Base-by-base conservation (phyloP, 208 protist species). In the Leishmania tropica region DNA sequence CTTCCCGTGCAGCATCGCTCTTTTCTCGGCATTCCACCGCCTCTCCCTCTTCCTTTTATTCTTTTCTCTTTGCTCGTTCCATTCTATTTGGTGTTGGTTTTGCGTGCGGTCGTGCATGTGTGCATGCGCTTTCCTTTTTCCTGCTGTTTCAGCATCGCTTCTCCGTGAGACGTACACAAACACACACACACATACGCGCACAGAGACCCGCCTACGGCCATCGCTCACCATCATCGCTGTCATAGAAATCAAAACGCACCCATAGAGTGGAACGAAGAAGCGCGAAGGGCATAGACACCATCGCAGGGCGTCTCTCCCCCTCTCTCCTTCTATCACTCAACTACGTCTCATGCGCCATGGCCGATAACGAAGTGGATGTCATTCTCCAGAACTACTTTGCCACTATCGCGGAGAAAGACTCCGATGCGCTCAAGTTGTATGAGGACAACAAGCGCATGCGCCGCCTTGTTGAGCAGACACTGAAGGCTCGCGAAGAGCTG, bases 341-440 rank as follows among this genome's bases (percentile, higher is more conserved):
- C n/a, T 40, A 40, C n/a, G 1, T 74, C 47, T 31, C 40, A 21
- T n/a, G 62, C 37, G 35, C 42, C n/a, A 87, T 87, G 79, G n/a
- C 92, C 67, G 76, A 83, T 40, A 87, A 83, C n/a, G 91, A 95
- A 1, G 88, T 96, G 2, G 89, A 90, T 75, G 76, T 80, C 31
- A 86, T 94, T 56, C 81, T 96, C 47, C 88, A 90, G 28, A 87
- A 89, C 77, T 96, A 94, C 85, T 92, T 95, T 40, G 87, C 73
- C n/a, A 87, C 93, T 13, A 85, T 96, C 68, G 85, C 81, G 15
- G 86, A 88, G 45, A 96, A 96, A 76, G 93, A 96, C 77, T 84
- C 90, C 19, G 93, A 96, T 76, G 94, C 94, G 6, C 91, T 95
- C 60, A 86, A 89, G 47, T 72, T 95, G 24, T 97, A 90, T 79